These are phyloP conservation scores for Acanthamoeba triangularis DNA, from an alignment of 208 protist species.

Conservation along the genomic window DNA sequence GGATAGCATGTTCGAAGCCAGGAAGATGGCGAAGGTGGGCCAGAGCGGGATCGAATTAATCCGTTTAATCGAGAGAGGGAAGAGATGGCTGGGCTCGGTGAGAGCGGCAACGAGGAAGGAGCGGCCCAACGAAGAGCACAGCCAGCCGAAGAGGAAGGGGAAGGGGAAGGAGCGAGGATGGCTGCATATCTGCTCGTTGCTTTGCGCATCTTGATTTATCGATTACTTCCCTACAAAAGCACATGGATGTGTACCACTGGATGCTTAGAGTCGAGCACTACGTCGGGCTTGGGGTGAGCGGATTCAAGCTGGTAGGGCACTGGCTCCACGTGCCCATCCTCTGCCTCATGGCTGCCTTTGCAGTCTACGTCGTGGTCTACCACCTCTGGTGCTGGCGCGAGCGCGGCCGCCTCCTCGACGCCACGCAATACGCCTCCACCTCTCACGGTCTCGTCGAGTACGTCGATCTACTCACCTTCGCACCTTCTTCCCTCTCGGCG, in stretches of 20 bases:
- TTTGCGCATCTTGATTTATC: not conserved
- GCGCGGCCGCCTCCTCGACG: slow-evolving; percentile 5
- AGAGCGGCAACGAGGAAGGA: too few species aligned
- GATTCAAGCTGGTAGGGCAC: slow-evolving; percentile 58
- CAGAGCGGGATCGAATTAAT: too few species aligned
- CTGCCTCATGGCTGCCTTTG: not conserved
- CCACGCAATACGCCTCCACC: slow-evolving; percentile 8
- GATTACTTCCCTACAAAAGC: not conserved
- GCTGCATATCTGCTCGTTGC: too few species aligned
- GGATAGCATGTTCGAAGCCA: too few species aligned
- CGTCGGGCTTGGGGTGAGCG: not conserved
- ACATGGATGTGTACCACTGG: slow-evolving; percentile 31
- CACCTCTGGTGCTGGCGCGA: slow-evolving; percentile 40
- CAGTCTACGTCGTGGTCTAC: not conserved
- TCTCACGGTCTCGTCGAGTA: slow-evolving; percentile 23
- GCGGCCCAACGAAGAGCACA: too few species aligned
- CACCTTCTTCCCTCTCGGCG: not conserved
- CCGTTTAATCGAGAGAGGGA: too few species aligned
- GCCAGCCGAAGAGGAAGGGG: too few species aligned
- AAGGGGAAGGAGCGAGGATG: too few species aligned
- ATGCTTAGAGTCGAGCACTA: not conserved
- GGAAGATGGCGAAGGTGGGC: too few species aligned
- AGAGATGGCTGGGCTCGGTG: too few species aligned
- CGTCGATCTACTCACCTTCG: not conserved
- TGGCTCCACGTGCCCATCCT: slow-evolving; percentile 38